These are phyloP conservation scores for Phytophthora citrophthora DNA, from an alignment of 352 stramenopile genomes.

Conservation along the genomic window DNA sequence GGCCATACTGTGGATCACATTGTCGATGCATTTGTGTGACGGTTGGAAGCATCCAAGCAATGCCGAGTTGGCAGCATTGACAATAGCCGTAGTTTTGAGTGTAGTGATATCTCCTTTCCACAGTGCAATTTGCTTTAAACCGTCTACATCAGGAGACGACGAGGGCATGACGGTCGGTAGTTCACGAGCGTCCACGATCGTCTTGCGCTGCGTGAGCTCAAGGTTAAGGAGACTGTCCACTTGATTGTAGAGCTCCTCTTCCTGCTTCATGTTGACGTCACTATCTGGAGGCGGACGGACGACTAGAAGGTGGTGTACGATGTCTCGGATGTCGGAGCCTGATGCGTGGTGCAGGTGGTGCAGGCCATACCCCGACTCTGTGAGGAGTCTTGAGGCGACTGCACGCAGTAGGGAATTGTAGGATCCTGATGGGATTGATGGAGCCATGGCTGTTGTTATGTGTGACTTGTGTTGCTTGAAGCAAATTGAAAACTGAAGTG, in stretches of 20 bases:
- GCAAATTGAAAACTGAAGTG: slow-evolving; percentile 30
- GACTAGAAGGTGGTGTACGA: slow-evolving; percentile 62
- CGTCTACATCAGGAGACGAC: slow-evolving; percentile 5
- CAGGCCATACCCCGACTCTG: slow-evolving; percentile 42
- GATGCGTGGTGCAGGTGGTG: slow-evolving; percentile 47
- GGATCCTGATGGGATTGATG: slow-evolving; percentile 18
- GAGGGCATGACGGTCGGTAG: slow-evolving; percentile 16
- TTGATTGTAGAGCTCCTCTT: slow-evolving; percentile 49
- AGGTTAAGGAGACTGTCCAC: slow-evolving; percentile 32
- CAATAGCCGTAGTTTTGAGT: slow-evolving; percentile 63
- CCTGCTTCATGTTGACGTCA: slow-evolving; percentile 14
- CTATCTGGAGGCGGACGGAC: slow-evolving; percentile 46
- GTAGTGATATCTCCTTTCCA: slow-evolving; percentile 78
- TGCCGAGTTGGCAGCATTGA: slow-evolving; percentile 70
- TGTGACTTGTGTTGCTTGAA: slow-evolving; percentile 6
- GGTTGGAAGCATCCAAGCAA: slow-evolving; percentile 79
- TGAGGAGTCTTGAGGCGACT: slow-evolving; percentile 43
- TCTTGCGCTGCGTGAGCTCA: slow-evolving; percentile 32
- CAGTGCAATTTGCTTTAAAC: slow-evolving; percentile 49
- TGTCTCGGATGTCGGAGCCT: slow-evolving; percentile 48
- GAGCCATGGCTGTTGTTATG: slow-evolving; percentile 9
- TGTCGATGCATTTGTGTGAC: slow-evolving; percentile 76
- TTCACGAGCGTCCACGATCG: slow-evolving; percentile 22
- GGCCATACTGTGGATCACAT: slow-evolving; percentile 71
- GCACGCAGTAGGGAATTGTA: slow-evolving; percentile 41